Evolutionary conservation across 2,329 filamentous ascomycete species (phyloP).

Genomic region (Diplodia mutila): DNA sequence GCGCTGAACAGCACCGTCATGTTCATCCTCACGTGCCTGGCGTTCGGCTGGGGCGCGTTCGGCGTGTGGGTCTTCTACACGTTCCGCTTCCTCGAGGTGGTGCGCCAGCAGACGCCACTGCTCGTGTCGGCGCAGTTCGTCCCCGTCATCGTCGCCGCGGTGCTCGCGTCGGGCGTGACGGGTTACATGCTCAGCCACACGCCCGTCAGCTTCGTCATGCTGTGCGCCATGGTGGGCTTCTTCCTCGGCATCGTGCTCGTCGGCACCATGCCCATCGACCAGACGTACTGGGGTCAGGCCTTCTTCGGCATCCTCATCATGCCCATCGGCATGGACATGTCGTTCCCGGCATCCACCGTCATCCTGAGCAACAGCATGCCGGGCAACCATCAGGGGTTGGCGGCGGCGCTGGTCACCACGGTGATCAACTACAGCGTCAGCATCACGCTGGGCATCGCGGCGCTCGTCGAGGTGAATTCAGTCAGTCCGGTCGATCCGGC

Average conservation of each 20-base stretch:
- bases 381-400: conserved; percentile 18
- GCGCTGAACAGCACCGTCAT: conserved; percentile 36
- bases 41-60: conserved; percentile 37
- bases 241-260: conserved; percentile 37
- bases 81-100: conserved; percentile 39
- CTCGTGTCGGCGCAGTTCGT: conserved; percentile 39
- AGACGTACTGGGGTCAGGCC: conserved; percentile 43
- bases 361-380: conserved; percentile 25
- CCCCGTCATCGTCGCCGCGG: conserved; percentile 40
- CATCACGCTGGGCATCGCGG: conserved; percentile 23
- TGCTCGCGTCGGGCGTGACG: conserved; percentile 41
- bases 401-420: conserved; percentile 22
- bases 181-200: conserved; percentile 45
- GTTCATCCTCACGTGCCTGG: conserved; percentile 36
- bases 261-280: conserved; percentile 37
- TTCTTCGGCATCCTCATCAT: conserved; percentile 43
- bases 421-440: conserved; percentile 24
- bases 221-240: conserved; percentile 43
- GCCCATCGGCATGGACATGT: conserved; percentile 42
- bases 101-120: conserved; percentile 40
- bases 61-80: conserved; percentile 45
- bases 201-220: conserved; percentile 43
- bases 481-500: neutral
- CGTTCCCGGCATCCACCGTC: conserved; percentile 26
- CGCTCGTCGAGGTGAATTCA: conserved; percentile 15